These are phyloP conservation scores for Mortierella polycephala DNA, from an alignment of 371 early-diverging fungal species.

Conservation along the genomic window DNA sequence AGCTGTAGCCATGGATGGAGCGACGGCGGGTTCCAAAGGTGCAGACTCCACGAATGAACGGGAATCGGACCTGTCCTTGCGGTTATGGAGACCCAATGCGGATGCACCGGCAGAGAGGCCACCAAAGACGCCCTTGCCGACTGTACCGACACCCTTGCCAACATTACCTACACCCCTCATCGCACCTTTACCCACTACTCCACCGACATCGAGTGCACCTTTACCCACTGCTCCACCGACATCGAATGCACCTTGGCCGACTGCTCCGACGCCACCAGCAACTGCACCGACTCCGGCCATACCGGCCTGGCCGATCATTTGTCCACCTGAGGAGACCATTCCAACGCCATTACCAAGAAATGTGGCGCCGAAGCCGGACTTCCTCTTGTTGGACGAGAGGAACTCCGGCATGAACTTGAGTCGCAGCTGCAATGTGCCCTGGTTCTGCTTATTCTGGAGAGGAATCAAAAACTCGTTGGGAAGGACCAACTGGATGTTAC, in stretches of 20 bases:
- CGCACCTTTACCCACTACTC: conserved; percentile 60
- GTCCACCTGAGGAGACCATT: conserved; percentile 55
- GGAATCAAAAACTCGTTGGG: conserved; percentile 46
- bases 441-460: conserved; percentile 56
- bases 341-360: conserved; percentile 50
- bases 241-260: conserved; percentile 54
- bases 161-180: conserved; percentile 64
- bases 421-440: conserved; percentile 50
- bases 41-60: conserved; percentile 16
- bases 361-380: conserved; percentile 45
- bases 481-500: conserved; percentile 45
- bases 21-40: conserved; percentile 2
- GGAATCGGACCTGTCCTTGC: conserved; percentile 51
- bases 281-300: conserved; percentile 50
- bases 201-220: conserved; percentile 56
- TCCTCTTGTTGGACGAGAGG: conserved; percentile 36
- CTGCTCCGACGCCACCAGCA: conserved; percentile 57
- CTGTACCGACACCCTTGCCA: conserved; percentile 57
- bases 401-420: conserved; percentile 53
- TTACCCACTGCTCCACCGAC: conserved; percentile 57
- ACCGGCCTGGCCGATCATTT: conserved; percentile 52
- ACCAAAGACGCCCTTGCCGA: conserved; percentile 60
- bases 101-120: conserved; percentile 49
- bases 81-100: conserved; percentile 55
- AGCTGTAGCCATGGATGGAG: conserved; percentile 16